phyloP scores from a whole-genome alignment of 495 filamentous ascomycete species.

The Penicillium waksmanii region DNA sequence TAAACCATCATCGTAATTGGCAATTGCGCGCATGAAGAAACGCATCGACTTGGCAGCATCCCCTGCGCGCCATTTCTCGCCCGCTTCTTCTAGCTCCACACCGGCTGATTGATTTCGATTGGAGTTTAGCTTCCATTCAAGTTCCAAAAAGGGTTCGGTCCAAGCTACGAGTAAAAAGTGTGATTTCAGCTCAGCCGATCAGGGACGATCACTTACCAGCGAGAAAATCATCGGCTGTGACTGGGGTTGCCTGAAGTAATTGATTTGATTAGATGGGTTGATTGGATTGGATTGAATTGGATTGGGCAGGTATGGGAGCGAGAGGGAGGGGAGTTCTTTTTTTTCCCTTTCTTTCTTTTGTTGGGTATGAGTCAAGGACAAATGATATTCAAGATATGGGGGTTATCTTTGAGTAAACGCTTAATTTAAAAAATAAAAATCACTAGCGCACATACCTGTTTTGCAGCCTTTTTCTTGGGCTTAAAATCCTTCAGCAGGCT shows the following conservation, averaged over 20 bases:
- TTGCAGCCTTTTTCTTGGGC: slow-evolving; percentile 49
- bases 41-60: slow-evolving; percentile 70
- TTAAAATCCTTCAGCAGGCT: slow-evolving; percentile 51
- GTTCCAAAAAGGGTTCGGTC: no score
- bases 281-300: no score
- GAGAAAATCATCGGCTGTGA: slow-evolving; percentile 65
- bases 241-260: slow-evolving; percentile 45
- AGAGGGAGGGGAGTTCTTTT: no score
- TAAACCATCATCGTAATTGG: slow-evolving; percentile 64
- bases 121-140: no score
- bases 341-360: background rate
- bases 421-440: no score
- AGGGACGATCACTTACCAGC: slow-evolving; percentile 41
- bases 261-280: background rate
- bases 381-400: no score
- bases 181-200: no score
- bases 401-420: no score
- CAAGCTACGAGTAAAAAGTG: no score
- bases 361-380: no score
- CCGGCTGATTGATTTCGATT: slow-evolving; percentile 49
- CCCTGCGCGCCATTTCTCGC: slow-evolving; percentile 74
- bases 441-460: slow-evolving; percentile 32
- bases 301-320: background rate
- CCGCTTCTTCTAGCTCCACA: slow-evolving; percentile 68
- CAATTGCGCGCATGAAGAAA: slow-evolving; percentile 69